Conservation (phyloP, 2,329 filamentous ascomycete genomes). For the Aspergillus ibericus region DNA sequence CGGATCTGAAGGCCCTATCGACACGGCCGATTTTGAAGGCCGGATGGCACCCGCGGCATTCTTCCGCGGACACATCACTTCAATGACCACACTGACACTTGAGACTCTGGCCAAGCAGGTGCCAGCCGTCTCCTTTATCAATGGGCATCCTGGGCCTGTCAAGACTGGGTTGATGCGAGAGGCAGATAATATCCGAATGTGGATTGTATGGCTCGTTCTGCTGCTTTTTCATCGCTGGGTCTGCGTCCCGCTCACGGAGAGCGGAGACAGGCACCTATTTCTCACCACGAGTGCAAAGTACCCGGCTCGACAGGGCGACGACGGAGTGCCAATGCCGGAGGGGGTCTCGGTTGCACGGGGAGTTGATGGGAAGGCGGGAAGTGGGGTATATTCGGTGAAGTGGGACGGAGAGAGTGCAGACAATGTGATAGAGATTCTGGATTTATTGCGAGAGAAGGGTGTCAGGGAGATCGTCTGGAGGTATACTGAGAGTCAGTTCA, state of each 20-base stretch:
- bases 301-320: not conserved
- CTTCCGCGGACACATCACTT: not conserved
- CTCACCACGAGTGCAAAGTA: slow-evolving; percentile 6
- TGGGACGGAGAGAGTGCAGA: not conserved
- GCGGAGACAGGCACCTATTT: slow-evolving; percentile 10
- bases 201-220: not conserved
- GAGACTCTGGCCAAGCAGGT: not conserved
- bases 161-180: not conserved
- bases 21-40: slow-evolving; percentile 1
- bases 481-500: slow-evolving; percentile 5
- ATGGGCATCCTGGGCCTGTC: slow-evolving; percentile 2
- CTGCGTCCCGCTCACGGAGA: not conserved
- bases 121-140: not conserved
- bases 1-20: not conserved
- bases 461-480: slow-evolving; percentile 2
- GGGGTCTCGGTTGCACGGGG: not conserved
- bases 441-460: not conserved
- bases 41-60: not conserved
- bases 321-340: not conserved
- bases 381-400: slow-evolving; percentile 5
- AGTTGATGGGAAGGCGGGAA: not conserved
- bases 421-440: not conserved
- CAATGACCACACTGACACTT: not conserved
- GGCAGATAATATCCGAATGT: not conserved
- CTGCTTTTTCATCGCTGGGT: not conserved